These are phyloP conservation scores for Colletotrichum scovillei DNA, from an alignment of 2,329 filamentous ascomycete genomes.

Conservation along the genomic window DNA sequence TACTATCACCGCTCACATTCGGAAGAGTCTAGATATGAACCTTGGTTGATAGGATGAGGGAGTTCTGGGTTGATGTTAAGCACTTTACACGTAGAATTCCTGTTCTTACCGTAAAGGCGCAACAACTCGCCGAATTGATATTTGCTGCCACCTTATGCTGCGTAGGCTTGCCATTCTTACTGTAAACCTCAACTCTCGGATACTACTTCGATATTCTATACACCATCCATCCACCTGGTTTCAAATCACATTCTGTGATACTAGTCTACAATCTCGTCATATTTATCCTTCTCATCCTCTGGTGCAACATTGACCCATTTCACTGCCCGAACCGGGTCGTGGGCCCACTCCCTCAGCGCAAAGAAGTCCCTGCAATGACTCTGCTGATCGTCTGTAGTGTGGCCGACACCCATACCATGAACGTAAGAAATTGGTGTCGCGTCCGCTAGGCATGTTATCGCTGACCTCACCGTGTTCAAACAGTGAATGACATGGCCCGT, in stretches of 20 bases:
- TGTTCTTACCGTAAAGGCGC: too few relatives aligned
- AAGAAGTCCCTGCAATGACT: slow-evolving; percentile 26
- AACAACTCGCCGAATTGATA: too few relatives aligned
- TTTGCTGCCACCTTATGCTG: too few relatives aligned
- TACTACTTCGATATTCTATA: too few relatives aligned
- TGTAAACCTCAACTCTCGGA: too few relatives aligned
- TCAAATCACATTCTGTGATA: neutral
- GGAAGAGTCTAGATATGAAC: slow-evolving; percentile 10
- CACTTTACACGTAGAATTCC: too few relatives aligned
- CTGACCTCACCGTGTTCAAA: slow-evolving; percentile 19
- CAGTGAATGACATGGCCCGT: slow-evolving; percentile 24
- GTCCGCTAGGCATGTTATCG: slow-evolving; percentile 20
- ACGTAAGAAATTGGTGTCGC: slow-evolving; percentile 24
- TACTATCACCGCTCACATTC: slow-evolving; percentile 11
- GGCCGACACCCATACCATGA: slow-evolving; percentile 23
- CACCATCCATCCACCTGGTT: too few relatives aligned
- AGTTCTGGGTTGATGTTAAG: too few relatives aligned
- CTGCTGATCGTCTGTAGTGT: slow-evolving; percentile 25
- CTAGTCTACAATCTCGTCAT: neutral
- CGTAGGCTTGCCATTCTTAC: too few relatives aligned
- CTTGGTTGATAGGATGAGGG: neutral
- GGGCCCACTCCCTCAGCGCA: slow-evolving; percentile 24
- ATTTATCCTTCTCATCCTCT: slow-evolving; percentile 21
- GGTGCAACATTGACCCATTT: slow-evolving; percentile 20
- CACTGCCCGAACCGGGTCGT: slow-evolving; percentile 9